Evolutionary conservation across 139 green algal genomes (phyloP), one percentile per base, ranked within the genome.

Genomic region (Closterium sp.): DNA sequence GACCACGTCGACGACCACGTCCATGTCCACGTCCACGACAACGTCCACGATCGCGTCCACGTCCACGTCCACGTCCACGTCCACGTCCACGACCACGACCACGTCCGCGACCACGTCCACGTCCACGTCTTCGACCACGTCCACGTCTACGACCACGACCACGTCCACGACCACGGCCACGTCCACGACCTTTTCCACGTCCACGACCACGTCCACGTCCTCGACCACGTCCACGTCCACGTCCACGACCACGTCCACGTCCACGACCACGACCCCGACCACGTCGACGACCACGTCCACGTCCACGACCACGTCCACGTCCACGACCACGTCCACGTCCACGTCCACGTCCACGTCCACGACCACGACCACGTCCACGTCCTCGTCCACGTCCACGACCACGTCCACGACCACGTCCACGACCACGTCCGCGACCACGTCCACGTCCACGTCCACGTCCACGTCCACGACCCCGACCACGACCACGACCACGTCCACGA

Each of bases 401-500:
- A 91, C 24, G 88, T 86, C 62, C 27, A 91, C 62, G 88, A 87
- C 62, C 27, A 91, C 62, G 28, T 86, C 62, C 27, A 91, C 28
- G 88, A 87, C 62, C 13, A 91, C 62, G 88, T 87, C n/a, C 27
- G 4, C 22, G 88, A 87, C 62, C 27, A 91, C 62, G 24, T 86
- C 62, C 13, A 91, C n/a, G 88, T 86, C n/a, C 27, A 91, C n/a
- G 88, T 87, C 62, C 19, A 86, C 70, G n/a, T n/a, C n/a, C n/a
- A 87, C 4, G 28, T 86, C 62, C 27, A 91, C n/a, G 88, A 91
- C n/a, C 27, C 88, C 62, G 88, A 87, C 62, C 27, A 91, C n/a
- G 88, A 91, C 62, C 27, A 91, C 62, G 88, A 87, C 62, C 27
- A 91, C 62, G 7, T 86, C 62, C 2, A 91, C 50, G 88, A 91